Percentiles rank a stretch among this genome's conserved stretches.
phyloP scores from a whole-genome alignment of 768 basidiomycete species.

The Lyophyllum atratum region DNA sequence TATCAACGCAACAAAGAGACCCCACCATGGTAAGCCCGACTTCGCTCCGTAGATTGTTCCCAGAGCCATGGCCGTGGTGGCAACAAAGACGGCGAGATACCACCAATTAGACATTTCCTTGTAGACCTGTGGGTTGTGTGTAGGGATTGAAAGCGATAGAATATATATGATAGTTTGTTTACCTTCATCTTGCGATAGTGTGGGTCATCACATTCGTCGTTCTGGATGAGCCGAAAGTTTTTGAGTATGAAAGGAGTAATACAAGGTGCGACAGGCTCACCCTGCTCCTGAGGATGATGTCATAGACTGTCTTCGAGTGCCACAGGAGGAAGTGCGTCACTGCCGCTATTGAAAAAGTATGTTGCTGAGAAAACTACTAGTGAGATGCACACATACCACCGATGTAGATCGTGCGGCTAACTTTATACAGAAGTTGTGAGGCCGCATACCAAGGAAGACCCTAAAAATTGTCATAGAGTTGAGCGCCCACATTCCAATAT shows the following conservation, averaged over 20 bases:
- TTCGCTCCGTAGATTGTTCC: constrained; percentile 36
- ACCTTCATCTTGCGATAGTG: constrained; percentile 41
- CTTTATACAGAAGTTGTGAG: constrained; percentile 40
- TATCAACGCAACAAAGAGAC: constrained; percentile 41
- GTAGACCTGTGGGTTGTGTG: constrained; percentile 23
- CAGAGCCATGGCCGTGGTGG: constrained; percentile 31
- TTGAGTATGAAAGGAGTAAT: constrained; percentile 30
- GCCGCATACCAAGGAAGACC: constrained; percentile 45
- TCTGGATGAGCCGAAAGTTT: constrained; percentile 29
- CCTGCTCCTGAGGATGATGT: constrained; percentile 32
- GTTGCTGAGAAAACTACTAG: not conserved
- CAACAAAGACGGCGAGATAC: constrained; percentile 33
- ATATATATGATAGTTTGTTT: not conserved
- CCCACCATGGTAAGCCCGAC: constrained; percentile 40
- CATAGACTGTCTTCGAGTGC: constrained; percentile 42
- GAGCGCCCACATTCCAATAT: not conserved
- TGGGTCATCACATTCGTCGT: constrained; percentile 35
- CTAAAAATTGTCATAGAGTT: constrained; percentile 14
- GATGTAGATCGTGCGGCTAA: constrained; percentile 39
- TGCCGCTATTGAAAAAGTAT: constrained; percentile 29
- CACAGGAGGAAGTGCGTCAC: constrained; percentile 50
- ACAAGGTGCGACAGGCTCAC: constrained; percentile 8
- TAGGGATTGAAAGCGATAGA: not conserved
- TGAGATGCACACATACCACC: constrained; percentile 26
- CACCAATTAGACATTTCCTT: constrained; percentile 38